Conservation (phyloP, 371 early-diverging fungal genomes). For the Basidiobolus heterosporus region DNA sequence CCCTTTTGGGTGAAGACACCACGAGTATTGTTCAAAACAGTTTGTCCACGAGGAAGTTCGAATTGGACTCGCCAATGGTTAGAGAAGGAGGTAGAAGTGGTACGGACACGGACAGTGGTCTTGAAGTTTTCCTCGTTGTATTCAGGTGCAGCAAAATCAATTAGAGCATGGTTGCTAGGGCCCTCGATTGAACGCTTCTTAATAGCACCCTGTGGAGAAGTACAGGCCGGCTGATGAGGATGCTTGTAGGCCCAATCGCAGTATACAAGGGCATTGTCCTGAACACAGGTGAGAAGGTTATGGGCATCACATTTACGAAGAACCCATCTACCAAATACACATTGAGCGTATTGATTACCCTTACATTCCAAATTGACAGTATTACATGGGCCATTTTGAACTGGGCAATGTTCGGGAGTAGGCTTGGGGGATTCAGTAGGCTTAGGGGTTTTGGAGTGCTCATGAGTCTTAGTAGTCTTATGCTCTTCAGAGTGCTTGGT, state of each 20-base stretch:
- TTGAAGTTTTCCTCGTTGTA: background rate
- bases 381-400: slow-evolving; percentile 1
- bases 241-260: slow-evolving; percentile 1
- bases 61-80: background rate
- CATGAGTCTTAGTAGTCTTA: background rate
- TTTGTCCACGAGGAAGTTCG: too few species aligned
- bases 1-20: background rate
- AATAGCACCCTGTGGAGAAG: background rate
- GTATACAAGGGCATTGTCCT: background rate
- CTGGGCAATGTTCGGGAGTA: background rate
- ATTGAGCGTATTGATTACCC: background rate
- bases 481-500: background rate
- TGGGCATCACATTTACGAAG: background rate
- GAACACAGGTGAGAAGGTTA: background rate
- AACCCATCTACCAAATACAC: slow-evolving; percentile 3
- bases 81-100: background rate
- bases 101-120: background rate
- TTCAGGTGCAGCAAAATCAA: background rate
- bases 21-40: too few species aligned
- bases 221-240: background rate
- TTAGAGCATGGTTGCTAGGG: background rate
- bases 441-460: background rate
- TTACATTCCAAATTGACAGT: background rate
- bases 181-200: background rate
- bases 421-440: background rate